Evolutionary conservation across 2,329 filamentous ascomycete species (phyloP).

Genomic region (Diplocarpon mali): DNA sequence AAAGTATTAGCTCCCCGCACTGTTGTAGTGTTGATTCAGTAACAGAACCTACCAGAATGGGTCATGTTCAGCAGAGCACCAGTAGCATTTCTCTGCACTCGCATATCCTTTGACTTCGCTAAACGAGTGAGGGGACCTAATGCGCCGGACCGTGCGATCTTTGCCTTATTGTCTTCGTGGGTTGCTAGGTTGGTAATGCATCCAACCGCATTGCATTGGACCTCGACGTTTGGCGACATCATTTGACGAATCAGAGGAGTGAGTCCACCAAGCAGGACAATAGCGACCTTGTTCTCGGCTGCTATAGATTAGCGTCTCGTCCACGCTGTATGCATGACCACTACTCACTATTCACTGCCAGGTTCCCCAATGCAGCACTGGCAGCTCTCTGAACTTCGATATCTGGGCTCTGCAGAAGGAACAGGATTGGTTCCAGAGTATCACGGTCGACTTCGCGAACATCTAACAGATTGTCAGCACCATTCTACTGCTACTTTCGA

Average conservation of each 20-base stretch:
- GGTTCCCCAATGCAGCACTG: constrained; percentile 88
- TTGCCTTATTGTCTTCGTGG: constrained; percentile 98
- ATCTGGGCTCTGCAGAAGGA: constrained; percentile 86
- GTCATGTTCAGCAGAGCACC: constrained; percentile 98
- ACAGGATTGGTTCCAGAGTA: constrained; percentile 91
- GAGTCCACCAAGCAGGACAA: constrained; percentile 84
- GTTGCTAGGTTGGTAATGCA: constrained; percentile 98
- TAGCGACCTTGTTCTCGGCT: constrained; percentile 97
- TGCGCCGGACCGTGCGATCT: constrained; percentile 91
- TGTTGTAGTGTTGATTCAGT: neutral
- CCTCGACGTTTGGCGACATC: constrained; percentile 95
- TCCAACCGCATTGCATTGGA: constrained; percentile 97
- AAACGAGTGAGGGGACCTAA: constrained; percentile 81
- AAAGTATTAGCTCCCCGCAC: constrained; percentile 9
- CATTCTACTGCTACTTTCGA: too few species aligned
- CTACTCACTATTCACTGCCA: constrained; percentile 85
- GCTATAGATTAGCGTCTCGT: constrained; percentile 31
- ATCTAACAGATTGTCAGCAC: constrained; percentile 45
- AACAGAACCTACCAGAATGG: constrained; percentile 64
- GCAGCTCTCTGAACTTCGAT: constrained; percentile 96
- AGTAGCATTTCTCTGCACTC: constrained; percentile 93
- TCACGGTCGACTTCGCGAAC: constrained; percentile 91
- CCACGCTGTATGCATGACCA: neutral
- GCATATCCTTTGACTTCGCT: constrained; percentile 97
- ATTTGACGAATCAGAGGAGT: constrained; percentile 92